A percentile compares a stretch with the other conserved stretches of the same genome.
Evolutionary conservation across 148 eudicot species (phyloP).

Genomic region (Amaranthus cruentus): DNA sequence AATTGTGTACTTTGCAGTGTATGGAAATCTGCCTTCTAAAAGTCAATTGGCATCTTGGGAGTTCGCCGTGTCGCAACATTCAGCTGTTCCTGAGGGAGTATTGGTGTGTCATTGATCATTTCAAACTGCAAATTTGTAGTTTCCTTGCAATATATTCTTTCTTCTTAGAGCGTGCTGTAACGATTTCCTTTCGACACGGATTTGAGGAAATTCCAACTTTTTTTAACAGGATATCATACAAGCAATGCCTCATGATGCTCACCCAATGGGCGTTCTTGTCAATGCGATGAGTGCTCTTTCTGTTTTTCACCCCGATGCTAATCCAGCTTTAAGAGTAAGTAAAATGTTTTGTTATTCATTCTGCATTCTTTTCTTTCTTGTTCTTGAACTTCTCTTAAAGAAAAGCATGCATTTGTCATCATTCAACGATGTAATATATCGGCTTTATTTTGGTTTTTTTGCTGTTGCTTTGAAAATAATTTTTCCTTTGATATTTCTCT

Average conservation of each 20-base stretch:
- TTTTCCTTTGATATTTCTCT: too few relatives aligned
- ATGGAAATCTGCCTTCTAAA: conserved; percentile 84
- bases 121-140: conserved; percentile 1
- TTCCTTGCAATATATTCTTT: neutral
- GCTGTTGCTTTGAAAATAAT: too few relatives aligned
- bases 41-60: conserved; percentile 92
- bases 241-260: conserved; percentile 98
- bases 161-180: conserved; percentile 2
- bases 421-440: neutral
- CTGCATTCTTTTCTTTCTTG: neutral
- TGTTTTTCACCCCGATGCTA: conserved; percentile 94
- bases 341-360: neutral
- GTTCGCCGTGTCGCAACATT: conserved; percentile 88
- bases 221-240: conserved; percentile 85
- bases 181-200: neutral
- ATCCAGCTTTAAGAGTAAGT: conserved; percentile 97
- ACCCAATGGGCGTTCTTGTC: conserved; percentile 97
- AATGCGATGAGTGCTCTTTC: conserved; percentile 98
- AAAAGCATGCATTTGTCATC: neutral
- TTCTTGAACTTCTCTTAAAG: neutral
- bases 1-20: conserved; percentile 50
- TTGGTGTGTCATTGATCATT: conserved; percentile 43
- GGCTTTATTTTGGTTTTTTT: too few relatives aligned
- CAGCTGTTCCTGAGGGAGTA: conserved; percentile 96
- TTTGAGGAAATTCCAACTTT: neutral